phyloP scores from a whole-genome alignment of 2,329 filamentous ascomycete genomes.

The Aspergillus tanneri region DNA sequence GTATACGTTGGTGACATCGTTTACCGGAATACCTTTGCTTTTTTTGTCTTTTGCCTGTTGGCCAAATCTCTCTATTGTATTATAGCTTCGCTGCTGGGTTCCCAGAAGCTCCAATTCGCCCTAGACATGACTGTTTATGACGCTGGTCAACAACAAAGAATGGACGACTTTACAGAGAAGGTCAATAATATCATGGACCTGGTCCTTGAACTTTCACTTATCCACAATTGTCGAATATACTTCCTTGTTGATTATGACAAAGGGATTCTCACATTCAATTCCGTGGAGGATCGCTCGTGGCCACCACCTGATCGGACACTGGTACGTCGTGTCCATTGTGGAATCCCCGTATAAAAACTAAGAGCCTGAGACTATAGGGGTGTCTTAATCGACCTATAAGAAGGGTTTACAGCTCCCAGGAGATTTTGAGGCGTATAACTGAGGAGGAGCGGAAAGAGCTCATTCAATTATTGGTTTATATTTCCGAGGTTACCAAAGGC shows the following conservation, averaged over 20 bases:
- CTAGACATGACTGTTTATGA: too few species aligned
- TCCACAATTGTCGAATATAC: constrained; percentile 10
- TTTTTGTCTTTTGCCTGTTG: background rate
- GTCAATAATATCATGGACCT: constrained; percentile 2
- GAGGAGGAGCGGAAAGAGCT: constrained; percentile 3
- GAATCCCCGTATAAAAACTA: background rate
- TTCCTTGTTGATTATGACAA: constrained; percentile 6
- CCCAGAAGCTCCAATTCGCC: too few species aligned
- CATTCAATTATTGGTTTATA: constrained; percentile 3
- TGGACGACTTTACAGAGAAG: background rate
- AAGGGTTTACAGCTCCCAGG: background rate
- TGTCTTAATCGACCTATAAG: background rate
- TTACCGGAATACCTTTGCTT: too few species aligned
- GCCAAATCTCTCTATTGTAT: too few species aligned
- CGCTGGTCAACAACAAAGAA: too few species aligned
- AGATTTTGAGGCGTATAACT: background rate
- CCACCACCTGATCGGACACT: constrained; percentile 3
- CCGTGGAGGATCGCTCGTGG: constrained; percentile 7
- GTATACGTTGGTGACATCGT: too few species aligned
- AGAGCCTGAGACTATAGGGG: background rate
- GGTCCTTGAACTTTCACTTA: constrained; percentile 6
- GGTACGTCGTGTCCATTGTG: background rate
- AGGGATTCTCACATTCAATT: constrained; percentile 9
- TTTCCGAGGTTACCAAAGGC: background rate
- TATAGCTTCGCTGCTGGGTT: too few species aligned